Percentiles rank a stretch among this genome's conserved stretches.
phyloP scores from a whole-genome alignment of 108 stramenopile genomes.

The Cyclotella baltica region DNA sequence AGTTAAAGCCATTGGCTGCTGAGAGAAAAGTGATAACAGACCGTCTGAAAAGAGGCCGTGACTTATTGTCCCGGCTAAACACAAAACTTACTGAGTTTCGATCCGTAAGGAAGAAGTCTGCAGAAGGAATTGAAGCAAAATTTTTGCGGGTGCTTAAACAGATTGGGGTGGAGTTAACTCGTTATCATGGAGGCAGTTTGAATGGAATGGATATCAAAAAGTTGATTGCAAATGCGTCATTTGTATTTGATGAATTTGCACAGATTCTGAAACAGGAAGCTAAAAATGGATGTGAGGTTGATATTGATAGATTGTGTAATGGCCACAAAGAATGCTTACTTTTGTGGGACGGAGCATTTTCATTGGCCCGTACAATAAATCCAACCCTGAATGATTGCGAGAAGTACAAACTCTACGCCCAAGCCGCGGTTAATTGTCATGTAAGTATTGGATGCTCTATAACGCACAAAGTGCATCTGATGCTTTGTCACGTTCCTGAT shows the following conservation, averaged over 20 bases:
- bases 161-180: conserved; percentile 14
- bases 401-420: too few species aligned
- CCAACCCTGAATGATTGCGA: conserved; percentile 17
- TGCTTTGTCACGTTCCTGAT: conserved; percentile 11
- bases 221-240: conserved; percentile 4
- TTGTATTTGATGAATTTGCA: conserved; percentile 16
- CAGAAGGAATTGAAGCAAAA: conserved; percentile 15
- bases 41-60: too few species aligned
- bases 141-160: conserved; percentile 12
- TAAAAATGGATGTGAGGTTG: conserved; percentile 1
- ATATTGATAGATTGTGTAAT: conserved; percentile 18
- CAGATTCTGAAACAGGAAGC: conserved; percentile 17
- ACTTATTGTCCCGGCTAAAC: too few species aligned
- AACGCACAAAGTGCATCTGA: conserved; percentile 9
- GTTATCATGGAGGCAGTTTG: conserved; percentile 30
- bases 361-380: conserved; percentile 18
- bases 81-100: too few species aligned
- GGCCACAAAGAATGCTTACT: conserved; percentile 3
- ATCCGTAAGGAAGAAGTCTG: too few species aligned
- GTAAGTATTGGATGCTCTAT: not conserved
- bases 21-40: too few species aligned
- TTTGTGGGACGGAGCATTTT: conserved; percentile 37
- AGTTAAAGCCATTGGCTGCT: too few species aligned
- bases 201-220: conserved; percentile 21
- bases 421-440: not conserved